These are phyloP conservation scores for Goniomonas avonlea DNA, from an alignment of 78 protist genomes.

Conservation along the genomic window DNA sequence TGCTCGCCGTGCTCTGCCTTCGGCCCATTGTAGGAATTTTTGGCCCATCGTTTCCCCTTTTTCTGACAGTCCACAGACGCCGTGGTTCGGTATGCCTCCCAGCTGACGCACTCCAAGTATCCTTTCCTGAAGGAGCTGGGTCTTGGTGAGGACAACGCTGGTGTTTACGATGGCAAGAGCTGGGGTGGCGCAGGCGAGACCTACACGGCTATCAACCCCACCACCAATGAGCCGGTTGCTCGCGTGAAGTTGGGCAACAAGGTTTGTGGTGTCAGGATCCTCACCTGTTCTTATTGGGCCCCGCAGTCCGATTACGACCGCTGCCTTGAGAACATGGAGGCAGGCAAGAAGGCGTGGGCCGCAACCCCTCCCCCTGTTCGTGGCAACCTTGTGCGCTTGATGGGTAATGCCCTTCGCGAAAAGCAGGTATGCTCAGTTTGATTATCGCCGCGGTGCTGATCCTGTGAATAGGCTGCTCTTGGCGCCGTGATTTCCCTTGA, in stretches of 20 bases:
- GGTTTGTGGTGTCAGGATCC: too few species aligned
- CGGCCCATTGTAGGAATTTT: too few species aligned
- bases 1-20: too few species aligned
- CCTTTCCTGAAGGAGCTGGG: constrained; percentile 36
- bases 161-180: neutral
- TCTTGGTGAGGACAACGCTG: constrained; percentile 29
- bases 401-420: constrained; percentile 63
- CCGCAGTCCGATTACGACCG: too few species aligned
- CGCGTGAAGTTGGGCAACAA: neutral
- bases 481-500: constrained; percentile 72
- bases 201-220: neutral
- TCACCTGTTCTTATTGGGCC: neutral
- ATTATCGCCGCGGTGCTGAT: too few species aligned
- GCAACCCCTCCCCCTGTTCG: constrained; percentile 67
- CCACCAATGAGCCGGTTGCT: constrained; percentile 23
- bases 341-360: neutral
- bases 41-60: too few species aligned
- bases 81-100: too few species aligned
- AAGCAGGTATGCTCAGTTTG: too few species aligned
- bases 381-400: constrained; percentile 76
- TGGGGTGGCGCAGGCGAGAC: constrained; percentile 25
- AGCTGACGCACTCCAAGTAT: too few species aligned
- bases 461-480: too few species aligned
- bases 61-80: too few species aligned
- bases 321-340: neutral